Percentiles rank a stretch among this genome's conserved stretches.
These are phyloP conservation scores for Populus tremula DNA, from an alignment of 345 rosid species.

Conservation along the genomic window DNA sequence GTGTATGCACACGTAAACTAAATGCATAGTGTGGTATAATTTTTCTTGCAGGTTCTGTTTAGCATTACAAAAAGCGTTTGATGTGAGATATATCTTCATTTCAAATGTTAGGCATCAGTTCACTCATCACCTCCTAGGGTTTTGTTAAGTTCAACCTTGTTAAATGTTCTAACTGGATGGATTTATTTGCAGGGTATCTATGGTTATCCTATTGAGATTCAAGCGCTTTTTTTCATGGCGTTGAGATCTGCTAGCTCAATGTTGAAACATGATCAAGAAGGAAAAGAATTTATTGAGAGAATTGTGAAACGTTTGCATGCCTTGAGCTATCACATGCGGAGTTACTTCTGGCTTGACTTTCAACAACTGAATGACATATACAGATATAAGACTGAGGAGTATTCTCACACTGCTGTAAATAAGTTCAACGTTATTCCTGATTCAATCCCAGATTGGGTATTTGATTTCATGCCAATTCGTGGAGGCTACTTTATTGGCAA, in stretches of 20 bases:
- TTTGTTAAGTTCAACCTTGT: not conserved
- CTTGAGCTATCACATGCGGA: conserved; percentile 32
- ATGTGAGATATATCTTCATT: not conserved
- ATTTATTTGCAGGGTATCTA: conserved; percentile 59
- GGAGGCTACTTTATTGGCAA: conserved; percentile 41
- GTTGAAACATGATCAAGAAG: conserved; percentile 57
- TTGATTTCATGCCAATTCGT: conserved; percentile 37
- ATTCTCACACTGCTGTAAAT: conserved; percentile 40
- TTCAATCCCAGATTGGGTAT: conserved; percentile 38
- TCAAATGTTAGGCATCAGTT: not conserved
- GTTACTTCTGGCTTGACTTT: conserved; percentile 37
- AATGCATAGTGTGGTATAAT: not conserved
- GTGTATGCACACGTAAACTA: not conserved
- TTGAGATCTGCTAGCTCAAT: conserved; percentile 54
- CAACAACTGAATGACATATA: conserved; percentile 37
- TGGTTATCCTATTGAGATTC: conserved; percentile 81
- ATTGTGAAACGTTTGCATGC: conserved; percentile 36
- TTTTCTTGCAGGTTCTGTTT: not conserved
- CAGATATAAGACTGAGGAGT: conserved; percentile 39
- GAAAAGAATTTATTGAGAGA: conserved; percentile 32
- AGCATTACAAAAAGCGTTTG: not conserved
- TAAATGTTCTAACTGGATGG: not conserved
- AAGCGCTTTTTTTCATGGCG: conserved; percentile 84
- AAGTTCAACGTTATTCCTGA: conserved; percentile 40
- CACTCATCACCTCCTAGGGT: not conserved